Evolutionary conservation across 2,329 filamentous ascomycete species (phyloP).

Genomic region (Botryotinia convoluta): DNA sequence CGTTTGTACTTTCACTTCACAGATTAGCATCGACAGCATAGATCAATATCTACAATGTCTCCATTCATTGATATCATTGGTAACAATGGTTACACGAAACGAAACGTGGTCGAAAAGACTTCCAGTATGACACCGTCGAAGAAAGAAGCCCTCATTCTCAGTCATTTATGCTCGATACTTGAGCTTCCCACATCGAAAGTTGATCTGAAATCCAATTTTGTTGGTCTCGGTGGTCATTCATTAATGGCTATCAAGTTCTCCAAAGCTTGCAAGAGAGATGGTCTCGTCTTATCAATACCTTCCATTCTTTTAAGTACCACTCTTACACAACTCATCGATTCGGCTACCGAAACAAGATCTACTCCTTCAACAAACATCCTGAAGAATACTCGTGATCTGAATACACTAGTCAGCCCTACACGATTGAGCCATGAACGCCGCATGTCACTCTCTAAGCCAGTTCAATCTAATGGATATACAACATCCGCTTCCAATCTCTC

Average conservation of each 20-base stretch:
- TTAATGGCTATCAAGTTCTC: conserved; percentile 47
- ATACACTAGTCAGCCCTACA: conserved; percentile 5
- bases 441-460: conserved; percentile 3
- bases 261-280: conserved; percentile 39
- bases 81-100: background rate
- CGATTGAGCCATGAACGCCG: background rate
- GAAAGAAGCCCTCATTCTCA: conserved; percentile 12
- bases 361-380: background rate
- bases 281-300: conserved; percentile 29
- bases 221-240: conserved; percentile 48
- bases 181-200: background rate
- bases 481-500: background rate
- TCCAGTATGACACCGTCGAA: conserved; percentile 3
- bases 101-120: conserved; percentile 2
- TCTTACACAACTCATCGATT: conserved; percentile 1
- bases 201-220: conserved; percentile 38
- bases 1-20: background rate
- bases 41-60: conserved; percentile 12
- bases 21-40: conserved; percentile 5
- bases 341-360: background rate
- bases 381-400: conserved; percentile 3
- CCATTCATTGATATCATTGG: conserved; percentile 14
- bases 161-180: conserved; percentile 4
- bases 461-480: background rate
- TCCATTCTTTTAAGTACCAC: conserved; percentile 14